These are phyloP conservation scores for Colletotrichum tofieldiae DNA, from an alignment of 2,329 filamentous ascomycete species.

Conservation along the genomic window DNA sequence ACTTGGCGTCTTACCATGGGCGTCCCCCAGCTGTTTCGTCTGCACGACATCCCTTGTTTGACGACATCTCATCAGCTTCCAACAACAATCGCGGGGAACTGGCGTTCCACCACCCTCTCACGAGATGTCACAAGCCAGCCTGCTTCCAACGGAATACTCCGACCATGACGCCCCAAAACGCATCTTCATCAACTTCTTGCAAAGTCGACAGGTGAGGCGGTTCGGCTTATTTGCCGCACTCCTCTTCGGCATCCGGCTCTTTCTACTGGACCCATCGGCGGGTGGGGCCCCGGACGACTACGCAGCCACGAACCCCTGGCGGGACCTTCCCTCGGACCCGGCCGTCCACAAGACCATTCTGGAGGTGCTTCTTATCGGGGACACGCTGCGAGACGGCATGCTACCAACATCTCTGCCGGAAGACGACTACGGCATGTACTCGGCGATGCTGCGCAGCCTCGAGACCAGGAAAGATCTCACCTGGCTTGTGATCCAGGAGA, in stretches of 20 bases:
- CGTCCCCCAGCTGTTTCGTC: neutral
- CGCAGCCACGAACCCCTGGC: slow-evolving; percentile 39
- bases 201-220: slow-evolving; percentile 8
- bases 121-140: slow-evolving; percentile 22
- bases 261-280: slow-evolving; percentile 7
- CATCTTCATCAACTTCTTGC: neutral
- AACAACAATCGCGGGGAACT: neutral
- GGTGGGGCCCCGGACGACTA: slow-evolving; percentile 2
- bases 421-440: slow-evolving; percentile 35
- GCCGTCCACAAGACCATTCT: slow-evolving; percentile 25
- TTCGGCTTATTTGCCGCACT: neutral
- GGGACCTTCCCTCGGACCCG: slow-evolving; percentile 34
- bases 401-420: slow-evolving; percentile 32
- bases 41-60: neutral
- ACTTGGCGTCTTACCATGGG: neutral
- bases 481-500: slow-evolving; percentile 38
- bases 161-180: slow-evolving; percentile 3
- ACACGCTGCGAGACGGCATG: slow-evolving; percentile 38
- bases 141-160: neutral
- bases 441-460: slow-evolving; percentile 34
- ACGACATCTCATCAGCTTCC: slow-evolving; percentile 2
- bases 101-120: neutral
- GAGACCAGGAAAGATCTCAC: slow-evolving; percentile 35
- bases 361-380: slow-evolving; percentile 35
- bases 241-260: slow-evolving; percentile 22